These are phyloP conservation scores for Trichomonascaceae sp. DNA, from an alignment of 1,139 yeast species.

Conservation along the genomic window DNA sequence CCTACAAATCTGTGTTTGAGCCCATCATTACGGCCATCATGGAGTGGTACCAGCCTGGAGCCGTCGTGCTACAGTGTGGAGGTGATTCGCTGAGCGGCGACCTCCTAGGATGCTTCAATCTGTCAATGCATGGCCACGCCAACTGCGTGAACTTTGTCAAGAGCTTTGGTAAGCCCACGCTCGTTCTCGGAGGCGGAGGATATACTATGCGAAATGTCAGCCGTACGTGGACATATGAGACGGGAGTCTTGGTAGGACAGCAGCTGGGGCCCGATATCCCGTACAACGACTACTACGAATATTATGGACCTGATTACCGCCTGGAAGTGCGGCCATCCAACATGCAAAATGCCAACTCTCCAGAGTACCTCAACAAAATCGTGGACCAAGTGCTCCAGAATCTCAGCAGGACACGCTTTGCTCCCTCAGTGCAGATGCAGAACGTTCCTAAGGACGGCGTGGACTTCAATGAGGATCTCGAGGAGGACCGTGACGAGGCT, in stretches of 20 bases:
- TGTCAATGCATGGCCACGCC: conserved; percentile 89
- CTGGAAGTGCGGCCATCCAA: conserved; percentile 84
- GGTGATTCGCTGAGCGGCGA: conserved; percentile 92
- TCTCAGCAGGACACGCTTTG: conserved; percentile 78
- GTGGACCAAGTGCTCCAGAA: conserved; percentile 64
- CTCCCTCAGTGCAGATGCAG: conserved; percentile 92
- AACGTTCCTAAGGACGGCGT: conserved; percentile 80
- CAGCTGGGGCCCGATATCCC: conserved; percentile 75
- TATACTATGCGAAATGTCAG: conserved; percentile 96
- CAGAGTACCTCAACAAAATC: conserved; percentile 82
- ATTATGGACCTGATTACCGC: conserved; percentile 86
- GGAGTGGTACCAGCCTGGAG: conserved; percentile 92
- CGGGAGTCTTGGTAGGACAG: conserved; percentile 76
- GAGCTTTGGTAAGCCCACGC: conserved; percentile 74
- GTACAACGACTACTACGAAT: conserved; percentile 91
- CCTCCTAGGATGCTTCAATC: conserved; percentile 81
- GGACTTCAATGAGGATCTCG: conserved; percentile 41
- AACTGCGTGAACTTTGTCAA: conserved; percentile 86
- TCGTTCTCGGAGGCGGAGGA: conserved; percentile 97
- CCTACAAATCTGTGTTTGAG: conserved; percentile 77
- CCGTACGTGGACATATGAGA: conserved; percentile 90
- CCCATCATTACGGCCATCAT: conserved; percentile 70
- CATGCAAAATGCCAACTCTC: conserved; percentile 92
- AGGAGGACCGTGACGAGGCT: conserved; percentile 66
- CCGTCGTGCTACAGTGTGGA: conserved; percentile 72